Percentiles rank a stretch among this genome's conserved stretches.
phyloP scores from a whole-genome alignment of 768 basidiomycete genomes.

The Ramaria sp. region DNA sequence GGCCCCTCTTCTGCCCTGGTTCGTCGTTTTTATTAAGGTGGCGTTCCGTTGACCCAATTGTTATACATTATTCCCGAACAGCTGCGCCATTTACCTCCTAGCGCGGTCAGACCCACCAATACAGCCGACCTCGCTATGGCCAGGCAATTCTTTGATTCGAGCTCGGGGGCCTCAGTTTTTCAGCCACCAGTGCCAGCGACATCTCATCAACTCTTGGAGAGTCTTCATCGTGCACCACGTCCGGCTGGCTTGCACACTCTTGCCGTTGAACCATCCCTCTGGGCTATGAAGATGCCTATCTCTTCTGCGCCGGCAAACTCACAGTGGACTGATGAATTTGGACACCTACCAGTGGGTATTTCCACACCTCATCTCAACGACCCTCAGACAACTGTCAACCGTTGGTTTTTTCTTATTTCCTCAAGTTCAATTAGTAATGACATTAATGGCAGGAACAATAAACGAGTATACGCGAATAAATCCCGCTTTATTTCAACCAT shows the following conservation, averaged over 20 bases:
- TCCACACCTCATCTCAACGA: background rate
- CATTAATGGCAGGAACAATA: conserved; percentile 6
- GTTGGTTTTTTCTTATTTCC: background rate
- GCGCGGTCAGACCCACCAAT: conserved; percentile 35
- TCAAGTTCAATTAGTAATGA: background rate
- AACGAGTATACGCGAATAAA: conserved; percentile 1
- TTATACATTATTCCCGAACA: conserved; percentile 21
- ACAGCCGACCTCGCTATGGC: conserved; percentile 67
- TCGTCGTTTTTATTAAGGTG: conserved; percentile 13
- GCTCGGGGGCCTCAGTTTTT: background rate
- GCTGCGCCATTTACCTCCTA: conserved; percentile 69
- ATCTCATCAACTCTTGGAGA: background rate
- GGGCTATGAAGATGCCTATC: background rate
- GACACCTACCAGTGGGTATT: background rate
- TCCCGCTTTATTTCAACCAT: background rate
- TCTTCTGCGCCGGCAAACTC: background rate
- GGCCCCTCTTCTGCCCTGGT: conserved; percentile 68
- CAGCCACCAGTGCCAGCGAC: conserved; percentile 24
- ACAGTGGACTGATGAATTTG: conserved; percentile 6
- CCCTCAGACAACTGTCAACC: background rate
- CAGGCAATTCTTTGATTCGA: conserved; percentile 56
- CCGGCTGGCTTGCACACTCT: background rate
- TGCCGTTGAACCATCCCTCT: background rate
- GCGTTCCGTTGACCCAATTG: background rate
- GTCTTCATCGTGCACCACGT: background rate